A percentile compares a stretch with the other conserved stretches of the same genome.
Evolutionary conservation across 2,329 filamentous ascomycete species (phyloP).

Genomic region (Cordyceps pruinosa): DNA sequence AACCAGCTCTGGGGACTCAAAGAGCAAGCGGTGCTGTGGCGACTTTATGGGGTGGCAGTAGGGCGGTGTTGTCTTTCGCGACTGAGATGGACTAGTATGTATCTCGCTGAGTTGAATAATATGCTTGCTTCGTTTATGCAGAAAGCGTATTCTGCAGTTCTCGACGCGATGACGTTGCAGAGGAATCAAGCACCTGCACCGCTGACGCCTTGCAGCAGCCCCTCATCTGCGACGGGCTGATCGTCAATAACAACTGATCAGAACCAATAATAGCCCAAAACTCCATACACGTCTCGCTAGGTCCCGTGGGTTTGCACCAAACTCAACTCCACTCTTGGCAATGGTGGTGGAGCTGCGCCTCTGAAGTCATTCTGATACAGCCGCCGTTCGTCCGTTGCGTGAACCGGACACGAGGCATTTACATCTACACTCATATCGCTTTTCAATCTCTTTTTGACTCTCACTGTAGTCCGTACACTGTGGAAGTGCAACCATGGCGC

Average conservation of each 20-base stretch:
- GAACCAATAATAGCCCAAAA: background rate
- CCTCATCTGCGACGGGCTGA: background rate
- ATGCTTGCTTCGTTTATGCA: background rate
- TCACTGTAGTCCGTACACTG: background rate
- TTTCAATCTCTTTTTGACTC: background rate
- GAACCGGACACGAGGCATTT: background rate
- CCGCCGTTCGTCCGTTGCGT: background rate
- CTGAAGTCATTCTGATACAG: background rate
- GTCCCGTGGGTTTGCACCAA: background rate
- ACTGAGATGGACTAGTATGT: too few species aligned
- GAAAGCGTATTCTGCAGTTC: background rate
- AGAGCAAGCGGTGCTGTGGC: too few species aligned
- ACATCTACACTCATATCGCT: background rate
- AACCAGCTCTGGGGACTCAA: background rate
- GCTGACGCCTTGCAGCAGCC: background rate
- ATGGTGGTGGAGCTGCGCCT: constrained; percentile 1
- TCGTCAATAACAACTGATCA: too few species aligned
- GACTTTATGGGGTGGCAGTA: background rate
- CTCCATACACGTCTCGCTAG: background rate
- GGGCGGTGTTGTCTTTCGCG: too few species aligned
- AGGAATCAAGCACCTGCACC: background rate
- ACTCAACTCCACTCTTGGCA: constrained; percentile 7
- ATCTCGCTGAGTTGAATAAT: background rate
- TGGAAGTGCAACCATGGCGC: constrained; percentile 36
- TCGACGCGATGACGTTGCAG: background rate